Base-by-base conservation (phyloP, 768 basidiomycete species). In the Suillus subluteus region DNA sequence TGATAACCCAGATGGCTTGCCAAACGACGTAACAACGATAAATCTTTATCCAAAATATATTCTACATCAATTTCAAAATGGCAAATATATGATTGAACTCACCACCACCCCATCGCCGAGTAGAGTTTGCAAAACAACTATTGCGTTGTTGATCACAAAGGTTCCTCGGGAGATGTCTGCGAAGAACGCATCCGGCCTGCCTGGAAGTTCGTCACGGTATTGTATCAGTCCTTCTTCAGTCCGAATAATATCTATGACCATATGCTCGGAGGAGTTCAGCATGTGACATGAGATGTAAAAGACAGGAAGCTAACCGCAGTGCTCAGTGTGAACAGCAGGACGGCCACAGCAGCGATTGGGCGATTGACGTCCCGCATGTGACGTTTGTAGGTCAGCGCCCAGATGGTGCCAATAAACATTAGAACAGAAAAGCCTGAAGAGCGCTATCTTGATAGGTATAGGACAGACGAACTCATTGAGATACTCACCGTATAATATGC, bases 341-440 rank as follows among this genome's bases (percentile, higher is more conserved):
- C 73, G 0, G 79, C 70, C 15, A 69, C 71, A 7, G 55, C n/a
- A 3, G 78, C 3, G 72, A 76, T 74, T 30, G 55, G 66, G 5
- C 11, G 40, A 56, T 78, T 73, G 56, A 78, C 41, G 7, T 50
- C 43, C 12, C 38, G 26, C 11, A 62, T 62, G 9, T 63, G 43
- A 13, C 43, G 68, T 23, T 63, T 62, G 32, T 52, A 62, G 7
- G 66, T 41, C n/a, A 79, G 43, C 1, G 66, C 70, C 70, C 73
- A 75, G 13, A 80, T 52, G 1, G 78, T 76, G 3, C 69, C 71
- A 8, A 72, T 70, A 65, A 78, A 80, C 79, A 80, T 79, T 41
- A 79, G 63, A 35, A 79, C 41, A 9, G 78, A 80, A 64, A 79
- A 77, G 0, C 79, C 79, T 80, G 62, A 8, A 18, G 21, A 35